phyloP scores from a whole-genome alignment of 148 eudicot genomes.

The Linanthus parryae region DNA sequence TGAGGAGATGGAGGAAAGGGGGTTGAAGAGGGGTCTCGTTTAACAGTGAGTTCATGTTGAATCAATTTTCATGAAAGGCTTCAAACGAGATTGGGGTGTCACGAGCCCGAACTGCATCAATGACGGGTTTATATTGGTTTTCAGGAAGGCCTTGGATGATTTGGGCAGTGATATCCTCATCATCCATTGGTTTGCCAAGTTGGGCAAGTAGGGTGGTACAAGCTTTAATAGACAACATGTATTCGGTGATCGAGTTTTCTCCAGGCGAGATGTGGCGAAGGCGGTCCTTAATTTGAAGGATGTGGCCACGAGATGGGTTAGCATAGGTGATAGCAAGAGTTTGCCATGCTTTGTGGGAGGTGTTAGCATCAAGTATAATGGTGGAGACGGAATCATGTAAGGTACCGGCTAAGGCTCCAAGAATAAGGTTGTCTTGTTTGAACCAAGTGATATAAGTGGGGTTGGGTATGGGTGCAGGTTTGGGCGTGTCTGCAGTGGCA shows the following conservation, averaged over 20 bases:
- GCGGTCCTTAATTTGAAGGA: slow-evolving; percentile 1
- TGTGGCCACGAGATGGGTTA: slow-evolving; percentile 2
- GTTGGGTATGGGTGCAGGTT: slow-evolving; percentile 1
- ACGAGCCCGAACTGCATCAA: slow-evolving; percentile 6
- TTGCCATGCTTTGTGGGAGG: background rate
- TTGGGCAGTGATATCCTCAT: background rate
- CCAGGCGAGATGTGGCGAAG: background rate
- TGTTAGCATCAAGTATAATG: background rate
- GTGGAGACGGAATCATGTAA: background rate
- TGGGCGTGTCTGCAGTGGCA: background rate
- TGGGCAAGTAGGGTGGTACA: slow-evolving; percentile 5
- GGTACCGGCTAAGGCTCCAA: slow-evolving; percentile 1
- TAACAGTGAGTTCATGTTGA: background rate
- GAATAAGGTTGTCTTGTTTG: background rate
- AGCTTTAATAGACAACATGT: background rate
- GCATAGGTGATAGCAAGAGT: slow-evolving; percentile 3
- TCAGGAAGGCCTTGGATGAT: background rate
- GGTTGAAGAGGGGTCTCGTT: background rate
- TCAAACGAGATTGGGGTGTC: slow-evolving; percentile 2
- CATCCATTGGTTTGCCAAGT: background rate
- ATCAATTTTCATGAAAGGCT: slow-evolving; percentile 1
- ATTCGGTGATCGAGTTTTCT: background rate
- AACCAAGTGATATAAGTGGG: background rate
- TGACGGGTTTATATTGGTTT: background rate
- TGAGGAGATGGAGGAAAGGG: background rate